Evolutionary conservation across 163 green algal species (phyloP).

Genomic region (Chlorella variabilis): DNA sequence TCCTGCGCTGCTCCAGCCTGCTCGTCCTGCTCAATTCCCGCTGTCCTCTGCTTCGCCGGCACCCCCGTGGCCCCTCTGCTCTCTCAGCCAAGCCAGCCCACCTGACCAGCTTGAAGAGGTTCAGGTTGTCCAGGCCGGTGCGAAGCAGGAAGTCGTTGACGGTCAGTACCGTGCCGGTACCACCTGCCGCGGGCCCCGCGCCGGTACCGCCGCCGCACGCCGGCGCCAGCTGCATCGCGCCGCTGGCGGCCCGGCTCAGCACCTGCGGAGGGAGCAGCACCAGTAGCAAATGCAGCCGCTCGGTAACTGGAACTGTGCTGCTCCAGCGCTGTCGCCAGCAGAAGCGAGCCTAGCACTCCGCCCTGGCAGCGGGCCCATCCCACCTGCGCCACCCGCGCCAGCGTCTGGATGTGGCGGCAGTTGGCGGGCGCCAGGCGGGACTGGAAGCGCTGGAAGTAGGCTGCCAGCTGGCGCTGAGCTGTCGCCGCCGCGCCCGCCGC

Average conservation of each 20-base stretch:
- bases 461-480: slow-evolving; percentile 62
- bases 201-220: background rate
- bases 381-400: slow-evolving; percentile 18
- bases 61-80: too few species aligned
- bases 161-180: slow-evolving; percentile 32
- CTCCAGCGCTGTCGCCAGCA: too few species aligned
- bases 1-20: too few species aligned
- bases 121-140: slow-evolving; percentile 86
- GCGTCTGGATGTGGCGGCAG: slow-evolving; percentile 35
- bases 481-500: slow-evolving; percentile 22
- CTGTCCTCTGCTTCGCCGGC: too few species aligned
- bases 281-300: too few species aligned
- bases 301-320: too few species aligned
- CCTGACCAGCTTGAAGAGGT: slow-evolving; percentile 87
- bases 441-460: slow-evolving; percentile 87
- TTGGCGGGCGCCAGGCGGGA: slow-evolving; percentile 63
- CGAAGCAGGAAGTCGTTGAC: slow-evolving; percentile 89
- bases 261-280: background rate
- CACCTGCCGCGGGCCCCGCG: slow-evolving; percentile 6
- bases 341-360: too few species aligned
- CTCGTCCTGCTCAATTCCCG: too few species aligned
- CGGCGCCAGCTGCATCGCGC: background rate
- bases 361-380: too few species aligned
- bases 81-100: too few species aligned
- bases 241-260: slow-evolving; percentile 11